A percentile compares a stretch with the other conserved stretches of the same genome.
phyloP scores from a whole-genome alignment of 1,284 basidiomycete genomes.

The Ceratobasidium theobromae region DNA sequence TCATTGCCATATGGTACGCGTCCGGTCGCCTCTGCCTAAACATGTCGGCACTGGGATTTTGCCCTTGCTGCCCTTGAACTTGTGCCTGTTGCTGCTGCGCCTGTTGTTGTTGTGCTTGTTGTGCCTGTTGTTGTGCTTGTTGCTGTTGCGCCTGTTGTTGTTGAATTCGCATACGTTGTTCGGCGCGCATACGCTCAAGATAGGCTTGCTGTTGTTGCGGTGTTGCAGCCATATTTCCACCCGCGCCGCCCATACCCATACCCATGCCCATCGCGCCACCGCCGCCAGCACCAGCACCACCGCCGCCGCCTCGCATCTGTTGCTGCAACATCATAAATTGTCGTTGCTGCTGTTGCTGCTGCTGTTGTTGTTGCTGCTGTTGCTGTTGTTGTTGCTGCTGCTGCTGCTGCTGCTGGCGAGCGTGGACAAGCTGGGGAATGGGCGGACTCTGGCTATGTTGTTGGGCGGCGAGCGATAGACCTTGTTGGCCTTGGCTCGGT shows the following conservation, averaged over 20 bases:
- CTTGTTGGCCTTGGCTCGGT: background rate
- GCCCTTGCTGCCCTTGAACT: constrained; percentile 4
- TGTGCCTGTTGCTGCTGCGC: background rate
- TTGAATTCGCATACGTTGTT: constrained; percentile 5
- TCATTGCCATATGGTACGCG: constrained; percentile 23
- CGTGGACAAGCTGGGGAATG: constrained; percentile 26
- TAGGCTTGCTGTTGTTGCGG: constrained; percentile 13
- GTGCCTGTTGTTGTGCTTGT: background rate
- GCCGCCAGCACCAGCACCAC: no score
- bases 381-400: constrained; percentile 8
- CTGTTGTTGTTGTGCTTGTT: constrained; percentile 9
- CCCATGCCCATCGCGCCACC: no score
- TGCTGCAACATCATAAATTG: constrained; percentile 31
- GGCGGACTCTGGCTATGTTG: constrained; percentile 16
- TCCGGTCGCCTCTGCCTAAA: constrained; percentile 7
- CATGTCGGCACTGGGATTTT: background rate
- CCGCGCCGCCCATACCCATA: no score
- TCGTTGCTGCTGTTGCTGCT: constrained; percentile 18
- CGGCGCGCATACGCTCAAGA: constrained; percentile 2
- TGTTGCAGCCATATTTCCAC: no score
- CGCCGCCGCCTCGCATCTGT: constrained; percentile 19
- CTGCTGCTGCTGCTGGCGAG: constrained; percentile 9
- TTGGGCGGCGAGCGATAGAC: background rate
- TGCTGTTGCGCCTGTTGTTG: constrained; percentile 7
- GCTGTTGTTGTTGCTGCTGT: constrained; percentile 12